Conservation (phyloP, 257 asterid species). For the Lithospermum erythrorhizon region DNA sequence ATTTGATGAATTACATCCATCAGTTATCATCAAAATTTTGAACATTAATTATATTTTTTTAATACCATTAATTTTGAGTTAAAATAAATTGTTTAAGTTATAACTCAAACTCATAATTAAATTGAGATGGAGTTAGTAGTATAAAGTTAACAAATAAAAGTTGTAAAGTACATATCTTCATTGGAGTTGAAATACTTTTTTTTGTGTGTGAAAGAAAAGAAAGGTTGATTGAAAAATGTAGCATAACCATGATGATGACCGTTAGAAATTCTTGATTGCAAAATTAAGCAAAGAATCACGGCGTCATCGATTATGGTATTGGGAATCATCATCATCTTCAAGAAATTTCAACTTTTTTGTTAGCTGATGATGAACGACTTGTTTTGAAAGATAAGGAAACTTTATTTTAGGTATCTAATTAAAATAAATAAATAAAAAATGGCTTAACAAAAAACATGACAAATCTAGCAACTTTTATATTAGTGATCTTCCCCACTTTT, state of each 20-base stretch:
- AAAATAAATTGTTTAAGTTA: too few relatives aligned
- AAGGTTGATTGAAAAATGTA: not conserved
- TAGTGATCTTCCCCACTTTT: too few relatives aligned
- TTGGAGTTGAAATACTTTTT: too few relatives aligned
- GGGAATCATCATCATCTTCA: conserved; percentile 9
- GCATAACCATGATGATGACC: not conserved
- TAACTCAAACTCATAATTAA: too few relatives aligned
- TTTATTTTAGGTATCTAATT: not conserved
- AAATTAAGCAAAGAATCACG: conserved; percentile 12
- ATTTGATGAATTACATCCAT: too few relatives aligned
- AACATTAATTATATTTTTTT: too few relatives aligned
- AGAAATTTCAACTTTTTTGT: conserved; percentile 4
- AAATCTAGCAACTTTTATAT: not conserved
- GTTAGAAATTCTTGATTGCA: conserved; percentile 11
- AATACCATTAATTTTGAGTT: too few relatives aligned
- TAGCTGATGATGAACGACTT: not conserved
- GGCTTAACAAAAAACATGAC: not conserved
- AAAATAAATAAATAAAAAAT: too few relatives aligned
- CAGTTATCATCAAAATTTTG: too few relatives aligned
- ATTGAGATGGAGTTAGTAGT: too few relatives aligned
- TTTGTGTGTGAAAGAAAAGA: not conserved
- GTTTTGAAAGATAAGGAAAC: not conserved
- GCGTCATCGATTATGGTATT: conserved; percentile 6
- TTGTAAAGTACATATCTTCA: too few relatives aligned
- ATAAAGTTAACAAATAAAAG: too few relatives aligned